These are phyloP conservation scores for Saccharomycopsis lassenensis DNA, from an alignment of 805 yeast species.

Conservation along the genomic window DNA sequence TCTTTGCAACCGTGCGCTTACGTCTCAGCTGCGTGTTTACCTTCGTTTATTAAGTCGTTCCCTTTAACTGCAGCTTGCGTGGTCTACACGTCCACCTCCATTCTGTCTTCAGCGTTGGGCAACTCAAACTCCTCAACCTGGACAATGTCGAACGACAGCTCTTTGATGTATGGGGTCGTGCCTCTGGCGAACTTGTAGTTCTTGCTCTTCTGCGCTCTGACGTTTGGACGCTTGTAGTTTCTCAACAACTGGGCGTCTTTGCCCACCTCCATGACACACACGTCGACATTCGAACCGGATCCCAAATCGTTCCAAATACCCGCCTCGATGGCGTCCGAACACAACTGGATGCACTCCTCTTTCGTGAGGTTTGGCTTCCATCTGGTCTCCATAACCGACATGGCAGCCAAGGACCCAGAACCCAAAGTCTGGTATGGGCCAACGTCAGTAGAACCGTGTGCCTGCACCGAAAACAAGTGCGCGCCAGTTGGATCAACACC, in stretches of 20 bases:
- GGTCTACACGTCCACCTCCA: constrained; percentile 38
- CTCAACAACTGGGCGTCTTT: constrained; percentile 77
- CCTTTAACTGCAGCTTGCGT: neutral
- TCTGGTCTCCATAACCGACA: constrained; percentile 88
- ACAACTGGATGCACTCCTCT: constrained; percentile 86
- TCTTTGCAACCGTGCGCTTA: too few species aligned
- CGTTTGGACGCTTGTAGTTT: constrained; percentile 86
- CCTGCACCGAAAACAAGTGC: constrained; percentile 84
- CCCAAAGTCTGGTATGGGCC: constrained; percentile 91
- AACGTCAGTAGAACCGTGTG: constrained; percentile 96
- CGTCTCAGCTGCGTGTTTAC: too few species aligned
- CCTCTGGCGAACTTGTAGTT: constrained; percentile 85
- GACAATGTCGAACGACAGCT: constrained; percentile 46
- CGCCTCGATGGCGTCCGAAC: constrained; percentile 88
- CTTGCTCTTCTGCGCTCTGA: constrained; percentile 69
- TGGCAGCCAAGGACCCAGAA: constrained; percentile 95
- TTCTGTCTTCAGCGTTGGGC: constrained; percentile 27
- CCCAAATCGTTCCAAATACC: constrained; percentile 99
- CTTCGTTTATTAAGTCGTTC: too few species aligned
- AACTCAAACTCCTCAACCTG: constrained; percentile 49
- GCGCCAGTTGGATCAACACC: constrained; percentile 97
- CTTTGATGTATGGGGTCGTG: constrained; percentile 78
- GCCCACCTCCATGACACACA: constrained; percentile 93
- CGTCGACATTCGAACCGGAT: constrained; percentile 95
- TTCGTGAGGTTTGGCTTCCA: constrained; percentile 72